Percentiles rank a stretch among this genome's conserved stretches.
Evolutionary conservation across 2,329 filamentous ascomycete species (phyloP).

Genomic region (Curvularia verruculosa): DNA sequence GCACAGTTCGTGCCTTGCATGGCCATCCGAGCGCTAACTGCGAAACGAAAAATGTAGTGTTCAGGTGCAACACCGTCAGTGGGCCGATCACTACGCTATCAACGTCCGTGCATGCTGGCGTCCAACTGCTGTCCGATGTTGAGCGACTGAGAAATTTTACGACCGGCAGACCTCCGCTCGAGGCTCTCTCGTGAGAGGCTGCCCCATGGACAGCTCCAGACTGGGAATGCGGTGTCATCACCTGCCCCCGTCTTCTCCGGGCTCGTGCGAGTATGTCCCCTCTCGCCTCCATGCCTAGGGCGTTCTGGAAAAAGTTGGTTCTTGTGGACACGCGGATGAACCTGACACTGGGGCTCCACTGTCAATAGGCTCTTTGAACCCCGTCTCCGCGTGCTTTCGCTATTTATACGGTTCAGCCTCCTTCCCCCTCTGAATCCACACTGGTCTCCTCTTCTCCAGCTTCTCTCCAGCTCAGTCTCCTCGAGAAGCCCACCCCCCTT

Average conservation of each 20-base stretch:
- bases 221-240: constrained; percentile 29
- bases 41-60: constrained; percentile 5
- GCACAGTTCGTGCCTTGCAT: neutral
- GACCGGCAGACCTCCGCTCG: constrained; percentile 16
- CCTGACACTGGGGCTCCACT: constrained; percentile 33
- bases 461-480: constrained; percentile 21
- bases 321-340: constrained; percentile 21
- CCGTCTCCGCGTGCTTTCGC: constrained; percentile 23
- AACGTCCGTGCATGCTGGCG: constrained; percentile 21
- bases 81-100: constrained; percentile 18
- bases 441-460: constrained; percentile 24
- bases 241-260: constrained; percentile 25
- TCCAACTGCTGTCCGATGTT: constrained; percentile 21
- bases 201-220: constrained; percentile 13
- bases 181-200: constrained; percentile 16
- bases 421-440: constrained; percentile 29
- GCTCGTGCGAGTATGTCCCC: constrained; percentile 26
- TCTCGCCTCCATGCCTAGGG: constrained; percentile 17
- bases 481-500: constrained; percentile 11
- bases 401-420: constrained; percentile 25
- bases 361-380: constrained; percentile 19
- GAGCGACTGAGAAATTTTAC: constrained; percentile 20
- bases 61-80: constrained; percentile 14
- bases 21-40: neutral
- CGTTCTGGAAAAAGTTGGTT: constrained; percentile 23